A percentile compares a stretch with the other conserved stretches of the same genome.
These are phyloP conservation scores for Mycena filopes DNA, from an alignment of 768 basidiomycete genomes.

Conservation along the genomic window DNA sequence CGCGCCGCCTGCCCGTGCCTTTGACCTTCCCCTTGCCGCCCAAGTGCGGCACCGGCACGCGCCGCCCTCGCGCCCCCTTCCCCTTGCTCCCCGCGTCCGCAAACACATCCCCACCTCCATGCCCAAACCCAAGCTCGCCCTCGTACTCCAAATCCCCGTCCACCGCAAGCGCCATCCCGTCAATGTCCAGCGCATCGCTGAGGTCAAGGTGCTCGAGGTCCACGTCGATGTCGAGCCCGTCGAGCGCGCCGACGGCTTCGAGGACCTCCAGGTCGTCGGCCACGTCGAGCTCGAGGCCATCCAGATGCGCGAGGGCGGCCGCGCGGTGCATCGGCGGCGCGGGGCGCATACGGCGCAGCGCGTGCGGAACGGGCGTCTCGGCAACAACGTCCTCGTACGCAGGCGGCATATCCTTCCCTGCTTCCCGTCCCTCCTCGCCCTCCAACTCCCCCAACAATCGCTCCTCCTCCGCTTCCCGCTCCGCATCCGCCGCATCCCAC, in stretches of 20 bases:
- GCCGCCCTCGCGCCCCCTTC: background rate
- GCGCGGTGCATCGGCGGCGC: conserved; percentile 19
- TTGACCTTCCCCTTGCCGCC: background rate
- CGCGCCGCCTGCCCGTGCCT: background rate
- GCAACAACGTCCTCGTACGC: conserved; percentile 28
- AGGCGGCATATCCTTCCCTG: conserved; percentile 13
- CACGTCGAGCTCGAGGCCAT: conserved; percentile 18
- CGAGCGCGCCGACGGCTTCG: conserved; percentile 13
- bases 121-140: conserved; percentile 7
- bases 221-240: conserved; percentile 25
- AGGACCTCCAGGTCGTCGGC: conserved; percentile 14
- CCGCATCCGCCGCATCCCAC: conserved; percentile 21
- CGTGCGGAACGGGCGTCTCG: background rate
- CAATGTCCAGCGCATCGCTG: conserved; percentile 24
- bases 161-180: conserved; percentile 25
- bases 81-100: conserved; percentile 17
- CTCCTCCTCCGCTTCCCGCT: background rate
- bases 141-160: conserved; percentile 18
- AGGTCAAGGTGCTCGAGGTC: conserved; percentile 31
- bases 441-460: background rate
- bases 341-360: conserved; percentile 13
- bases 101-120: conserved; percentile 22
- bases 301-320: conserved; percentile 18
- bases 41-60: conserved; percentile 10
- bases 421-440: background rate